Conservation (phyloP, 805 yeast genomes). For the Lipomyces mesembrius region DNA sequence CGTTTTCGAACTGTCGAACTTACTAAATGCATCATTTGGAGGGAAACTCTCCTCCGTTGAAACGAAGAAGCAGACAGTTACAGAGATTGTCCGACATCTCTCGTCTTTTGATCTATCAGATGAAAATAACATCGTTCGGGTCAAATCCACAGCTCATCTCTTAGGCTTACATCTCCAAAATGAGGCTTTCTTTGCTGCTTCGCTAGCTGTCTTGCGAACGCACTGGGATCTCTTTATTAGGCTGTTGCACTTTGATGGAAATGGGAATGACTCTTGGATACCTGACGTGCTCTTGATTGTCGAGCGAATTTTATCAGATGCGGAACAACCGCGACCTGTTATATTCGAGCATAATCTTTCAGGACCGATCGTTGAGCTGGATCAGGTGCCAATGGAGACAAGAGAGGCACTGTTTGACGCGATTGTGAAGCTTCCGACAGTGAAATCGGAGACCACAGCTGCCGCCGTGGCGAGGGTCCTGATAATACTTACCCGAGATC, state of each 20-base stretch:
- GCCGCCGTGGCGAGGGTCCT: constrained; percentile 59
- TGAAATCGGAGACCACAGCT: constrained; percentile 55
- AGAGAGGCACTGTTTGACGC: constrained; percentile 51
- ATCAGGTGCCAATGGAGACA: constrained; percentile 38
- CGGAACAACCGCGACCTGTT: constrained; percentile 54
- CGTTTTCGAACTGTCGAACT: constrained; percentile 37
- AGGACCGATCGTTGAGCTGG: constrained; percentile 20
- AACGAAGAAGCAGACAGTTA: not conserved
- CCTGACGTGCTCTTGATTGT: constrained; percentile 60
- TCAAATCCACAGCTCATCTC: constrained; percentile 36
- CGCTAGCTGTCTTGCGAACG: constrained; percentile 28
- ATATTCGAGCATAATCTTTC: constrained; percentile 36
- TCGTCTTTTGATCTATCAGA: constrained; percentile 13
- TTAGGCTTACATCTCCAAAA: constrained; percentile 41
- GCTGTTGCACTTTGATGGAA: constrained; percentile 27
- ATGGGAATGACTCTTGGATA: constrained; percentile 52
- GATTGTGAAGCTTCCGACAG: constrained; percentile 50
- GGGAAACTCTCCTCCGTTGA: constrained; percentile 8
- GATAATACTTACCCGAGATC: constrained; percentile 57
- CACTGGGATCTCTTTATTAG: constrained; percentile 31
- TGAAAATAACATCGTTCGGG: not conserved
- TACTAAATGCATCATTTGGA: constrained; percentile 34
- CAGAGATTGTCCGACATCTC: constrained; percentile 4
- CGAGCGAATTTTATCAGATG: constrained; percentile 58
- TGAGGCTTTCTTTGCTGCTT: constrained; percentile 31